A percentile compares a stretch with the other conserved stretches of the same genome.
phyloP scores from a whole-genome alignment of 2,329 filamentous ascomycete genomes.

The Sphaceloma murrayae region DNA sequence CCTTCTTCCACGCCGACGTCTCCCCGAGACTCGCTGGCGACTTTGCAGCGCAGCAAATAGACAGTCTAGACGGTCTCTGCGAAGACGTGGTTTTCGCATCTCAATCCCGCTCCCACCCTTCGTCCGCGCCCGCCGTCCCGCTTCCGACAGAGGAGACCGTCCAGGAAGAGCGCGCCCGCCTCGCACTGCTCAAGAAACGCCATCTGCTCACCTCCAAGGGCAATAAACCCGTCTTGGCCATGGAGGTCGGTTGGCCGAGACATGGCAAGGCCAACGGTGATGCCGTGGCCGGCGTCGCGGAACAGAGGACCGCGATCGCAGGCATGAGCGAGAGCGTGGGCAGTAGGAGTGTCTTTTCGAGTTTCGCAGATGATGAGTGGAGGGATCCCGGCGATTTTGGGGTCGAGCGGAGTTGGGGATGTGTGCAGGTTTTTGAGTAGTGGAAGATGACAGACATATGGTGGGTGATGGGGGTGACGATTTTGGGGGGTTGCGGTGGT shows the following conservation, averaged over 20 bases:
- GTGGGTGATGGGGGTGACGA: constrained; percentile 1
- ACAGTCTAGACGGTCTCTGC: constrained; percentile 62
- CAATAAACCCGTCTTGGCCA: constrained; percentile 62
- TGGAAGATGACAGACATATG: too few species aligned
- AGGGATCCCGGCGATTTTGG: constrained; percentile 59
- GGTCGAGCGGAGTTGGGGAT: constrained; percentile 78
- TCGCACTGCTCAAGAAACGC: neutral
- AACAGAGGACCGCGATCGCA: constrained; percentile 65
- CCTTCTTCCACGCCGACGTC: constrained; percentile 77
- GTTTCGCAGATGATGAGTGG: constrained; percentile 70
- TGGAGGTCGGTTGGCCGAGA: constrained; percentile 87
- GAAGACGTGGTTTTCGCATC: constrained; percentile 38
- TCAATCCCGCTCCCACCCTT: too few species aligned
- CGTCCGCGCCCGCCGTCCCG: too few species aligned
- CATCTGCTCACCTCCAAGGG: neutral
- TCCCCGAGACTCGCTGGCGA: constrained; percentile 56
- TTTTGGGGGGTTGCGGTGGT: neutral
- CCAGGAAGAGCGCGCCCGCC: neutral
- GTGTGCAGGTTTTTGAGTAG: constrained; percentile 31
- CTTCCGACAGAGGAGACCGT: neutral
- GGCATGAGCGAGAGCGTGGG: constrained; percentile 59
- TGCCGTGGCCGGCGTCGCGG: constrained; percentile 54
- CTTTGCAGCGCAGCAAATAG: constrained; percentile 67
- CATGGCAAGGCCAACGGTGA: constrained; percentile 58
- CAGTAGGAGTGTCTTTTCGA: constrained; percentile 69